phyloP scores from a whole-genome alignment of 140 eudicot genomes.

The Oenanthe javanica region DNA sequence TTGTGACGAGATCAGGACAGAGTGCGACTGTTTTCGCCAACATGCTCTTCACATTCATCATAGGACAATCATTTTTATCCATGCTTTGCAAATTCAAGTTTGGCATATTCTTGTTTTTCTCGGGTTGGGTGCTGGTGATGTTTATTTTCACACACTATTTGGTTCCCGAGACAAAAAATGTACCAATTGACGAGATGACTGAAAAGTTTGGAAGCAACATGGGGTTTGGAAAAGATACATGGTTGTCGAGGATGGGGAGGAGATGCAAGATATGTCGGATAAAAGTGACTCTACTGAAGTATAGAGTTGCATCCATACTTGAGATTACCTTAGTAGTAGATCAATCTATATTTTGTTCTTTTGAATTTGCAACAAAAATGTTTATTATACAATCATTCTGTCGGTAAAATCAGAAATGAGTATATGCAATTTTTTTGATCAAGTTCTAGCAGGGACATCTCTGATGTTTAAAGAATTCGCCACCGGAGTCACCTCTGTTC shows the following conservation, averaged over 20 bases:
- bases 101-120: constrained; percentile 88
- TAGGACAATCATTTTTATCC: constrained; percentile 84
- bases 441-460: no score
- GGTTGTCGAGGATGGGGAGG: background rate
- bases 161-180: constrained; percentile 80
- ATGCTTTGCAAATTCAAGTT: constrained; percentile 82
- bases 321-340: no score
- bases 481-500: no score
- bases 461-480: no score
- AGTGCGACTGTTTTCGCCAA: constrained; percentile 74
- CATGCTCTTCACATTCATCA: constrained; percentile 76
- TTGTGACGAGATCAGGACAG: constrained; percentile 81
- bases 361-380: no score
- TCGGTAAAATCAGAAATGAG: no score
- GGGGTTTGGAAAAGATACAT: constrained; percentile 44
- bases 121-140: constrained; percentile 84
- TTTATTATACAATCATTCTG: no score
- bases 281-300: constrained; percentile 18
- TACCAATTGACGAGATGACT: constrained; percentile 88
- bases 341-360: no score
- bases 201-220: constrained; percentile 90
- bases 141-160: constrained; percentile 64
- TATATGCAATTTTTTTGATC: no score
- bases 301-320: no score
- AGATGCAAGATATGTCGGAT: background rate